Percentiles rank a stretch among this genome's conserved stretches.
phyloP scores from a whole-genome alignment of 2,329 filamentous ascomycete genomes.

The Pseudogymnoascus pannorum region DNA sequence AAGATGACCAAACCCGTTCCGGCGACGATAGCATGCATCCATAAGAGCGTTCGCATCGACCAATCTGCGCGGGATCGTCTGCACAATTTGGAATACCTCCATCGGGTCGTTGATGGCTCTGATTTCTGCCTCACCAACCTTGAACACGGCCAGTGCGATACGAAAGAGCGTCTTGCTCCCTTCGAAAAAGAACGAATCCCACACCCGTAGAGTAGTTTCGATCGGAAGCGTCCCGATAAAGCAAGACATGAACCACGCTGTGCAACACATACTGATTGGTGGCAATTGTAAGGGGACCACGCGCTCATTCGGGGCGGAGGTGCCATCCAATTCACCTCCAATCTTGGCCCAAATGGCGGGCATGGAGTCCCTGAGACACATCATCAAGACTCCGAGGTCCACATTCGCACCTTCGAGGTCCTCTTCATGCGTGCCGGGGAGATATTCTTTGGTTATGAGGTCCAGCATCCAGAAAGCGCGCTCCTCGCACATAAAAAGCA shows the following conservation, averaged over 20 bases:
- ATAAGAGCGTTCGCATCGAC: conserved; percentile 76
- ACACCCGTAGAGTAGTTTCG: conserved; percentile 84
- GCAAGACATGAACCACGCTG: conserved; percentile 96
- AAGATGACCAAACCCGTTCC: conserved; percentile 73
- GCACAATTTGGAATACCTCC: conserved; percentile 93
- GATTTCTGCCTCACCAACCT: conserved; percentile 75
- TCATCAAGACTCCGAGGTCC: conserved; percentile 89
- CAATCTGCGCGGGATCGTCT: conserved; percentile 73
- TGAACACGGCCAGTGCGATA: conserved; percentile 85
- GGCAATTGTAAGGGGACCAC: conserved; percentile 50
- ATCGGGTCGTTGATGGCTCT: conserved; percentile 74
- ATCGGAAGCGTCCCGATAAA: conserved; percentile 90
- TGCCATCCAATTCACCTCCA: conserved; percentile 61
- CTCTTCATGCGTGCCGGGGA: conserved; percentile 87
- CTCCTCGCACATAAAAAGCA: conserved; percentile 85
- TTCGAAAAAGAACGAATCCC: conserved; percentile 95
- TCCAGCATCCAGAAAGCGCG: conserved; percentile 90
- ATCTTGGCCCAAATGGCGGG: conserved; percentile 84
- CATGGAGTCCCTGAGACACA: conserved; percentile 71
- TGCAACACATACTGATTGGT: conserved; percentile 86
- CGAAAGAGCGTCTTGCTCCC: conserved; percentile 91
- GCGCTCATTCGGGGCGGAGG: conserved; percentile 23
- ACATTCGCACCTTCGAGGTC: conserved; percentile 88
- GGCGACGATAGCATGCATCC: conserved; percentile 73
- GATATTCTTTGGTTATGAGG: conserved; percentile 79